These are phyloP conservation scores for Eucalyptus regnans DNA, from an alignment of 345 rosid genomes.

Conservation along the genomic window DNA sequence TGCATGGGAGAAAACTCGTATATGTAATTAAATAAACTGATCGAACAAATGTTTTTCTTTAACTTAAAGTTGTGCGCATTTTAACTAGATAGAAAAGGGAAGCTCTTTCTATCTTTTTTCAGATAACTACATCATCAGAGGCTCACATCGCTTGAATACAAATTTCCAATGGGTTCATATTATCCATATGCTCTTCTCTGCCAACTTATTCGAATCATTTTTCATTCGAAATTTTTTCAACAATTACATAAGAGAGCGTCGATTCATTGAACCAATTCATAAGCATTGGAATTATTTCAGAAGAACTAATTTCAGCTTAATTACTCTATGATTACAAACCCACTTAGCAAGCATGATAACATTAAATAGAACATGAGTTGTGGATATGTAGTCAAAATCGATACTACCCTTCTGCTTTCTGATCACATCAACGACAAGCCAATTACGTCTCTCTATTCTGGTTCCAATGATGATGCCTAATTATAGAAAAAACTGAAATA, in stretches of 20 bases:
- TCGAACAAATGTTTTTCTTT: background rate
- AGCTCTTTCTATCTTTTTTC: background rate
- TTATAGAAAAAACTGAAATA: background rate
- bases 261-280: background rate
- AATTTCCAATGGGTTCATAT: background rate
- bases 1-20: background rate
- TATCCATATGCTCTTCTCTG: background rate
- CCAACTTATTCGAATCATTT: background rate
- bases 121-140: background rate
- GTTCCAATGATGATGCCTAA: background rate
- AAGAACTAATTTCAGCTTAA: background rate
- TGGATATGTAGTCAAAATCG: background rate
- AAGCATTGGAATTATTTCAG: background rate
- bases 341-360: background rate
- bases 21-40: background rate
- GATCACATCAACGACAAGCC: background rate
- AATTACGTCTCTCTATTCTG: background rate
- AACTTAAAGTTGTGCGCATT: background rate
- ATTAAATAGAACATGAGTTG: background rate
- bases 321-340: background rate
- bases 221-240: background rate
- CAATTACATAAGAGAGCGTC: background rate
- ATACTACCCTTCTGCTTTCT: background rate
- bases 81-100: background rate
- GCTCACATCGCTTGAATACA: background rate